phyloP scores from a whole-genome alignment of 345 rosid genomes.

The Heritiera littoralis region DNA sequence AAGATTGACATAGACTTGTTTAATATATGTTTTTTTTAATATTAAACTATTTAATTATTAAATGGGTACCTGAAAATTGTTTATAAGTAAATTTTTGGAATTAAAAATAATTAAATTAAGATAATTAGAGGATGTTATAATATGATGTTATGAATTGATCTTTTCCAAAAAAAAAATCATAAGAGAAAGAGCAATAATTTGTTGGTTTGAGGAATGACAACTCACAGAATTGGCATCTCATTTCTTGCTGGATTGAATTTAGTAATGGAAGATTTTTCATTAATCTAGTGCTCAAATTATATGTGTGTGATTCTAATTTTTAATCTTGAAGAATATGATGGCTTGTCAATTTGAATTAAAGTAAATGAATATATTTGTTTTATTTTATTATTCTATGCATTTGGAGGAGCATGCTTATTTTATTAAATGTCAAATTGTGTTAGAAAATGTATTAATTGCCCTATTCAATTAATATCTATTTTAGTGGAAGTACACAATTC shows the following conservation, averaged over 20 bases:
- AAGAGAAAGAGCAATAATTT: background rate
- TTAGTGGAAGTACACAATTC: too few relatives aligned
- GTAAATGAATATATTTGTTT: background rate
- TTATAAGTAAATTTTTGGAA: too few relatives aligned
- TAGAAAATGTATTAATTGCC: too few relatives aligned
- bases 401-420: background rate
- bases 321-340: background rate
- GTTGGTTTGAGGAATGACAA: background rate
- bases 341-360: background rate
- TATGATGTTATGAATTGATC: background rate
- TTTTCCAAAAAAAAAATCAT: background rate
- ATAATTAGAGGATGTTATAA: background rate
- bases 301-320: background rate
- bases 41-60: too few relatives aligned
- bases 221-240: background rate
- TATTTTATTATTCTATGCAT: background rate
- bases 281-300: background rate
- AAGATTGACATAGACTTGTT: too few relatives aligned
- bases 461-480: too few relatives aligned
- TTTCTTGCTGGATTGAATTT: background rate
- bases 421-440: too few relatives aligned
- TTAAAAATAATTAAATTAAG: background rate
- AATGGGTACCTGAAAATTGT: too few relatives aligned
- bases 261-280: background rate
- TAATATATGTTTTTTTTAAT: too few relatives aligned